phyloP scores from a whole-genome alignment of 345 rosid genomes.

The Rhodomyrtus tomentosa region DNA sequence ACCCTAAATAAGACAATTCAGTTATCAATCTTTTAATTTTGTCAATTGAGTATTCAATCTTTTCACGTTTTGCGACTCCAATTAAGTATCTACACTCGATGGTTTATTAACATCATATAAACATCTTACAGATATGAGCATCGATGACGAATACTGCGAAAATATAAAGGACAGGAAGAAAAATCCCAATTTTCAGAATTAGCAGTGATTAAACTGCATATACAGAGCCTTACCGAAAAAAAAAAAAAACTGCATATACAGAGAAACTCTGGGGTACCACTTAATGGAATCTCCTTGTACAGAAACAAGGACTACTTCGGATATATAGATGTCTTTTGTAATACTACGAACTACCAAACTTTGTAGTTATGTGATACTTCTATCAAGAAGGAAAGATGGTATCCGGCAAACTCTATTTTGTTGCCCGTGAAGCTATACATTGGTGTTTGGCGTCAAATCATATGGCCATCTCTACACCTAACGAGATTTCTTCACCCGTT shows the following conservation, averaged over 20 bases:
- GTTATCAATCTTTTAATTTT: too few relatives aligned
- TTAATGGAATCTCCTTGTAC: not conserved
- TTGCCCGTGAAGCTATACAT: not conserved
- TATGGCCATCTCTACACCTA: constrained; percentile 1
- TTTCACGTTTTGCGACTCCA: not conserved
- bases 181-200: not conserved
- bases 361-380: not conserved
- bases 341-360: not conserved
- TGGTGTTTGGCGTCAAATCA: not conserved
- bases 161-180: not conserved
- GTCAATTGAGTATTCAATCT: too few relatives aligned
- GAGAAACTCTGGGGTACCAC: not conserved
- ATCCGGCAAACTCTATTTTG: not conserved
- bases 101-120: not conserved
- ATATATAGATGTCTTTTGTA: not conserved
- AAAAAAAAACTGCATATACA: not conserved
- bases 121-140: not conserved
- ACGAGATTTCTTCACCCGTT: constrained; percentile 64
- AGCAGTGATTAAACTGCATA: not conserved
- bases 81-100: not conserved
- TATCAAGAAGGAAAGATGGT: not conserved
- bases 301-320: not conserved
- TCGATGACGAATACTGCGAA: not conserved
- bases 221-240: too few relatives aligned
- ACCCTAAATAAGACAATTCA: too few relatives aligned